A percentile compares a stretch with the other conserved stretches of the same genome.
Conservation (phyloP, 2,329 filamentous ascomycete species). For the Cladophialophora carrionii region DNA sequence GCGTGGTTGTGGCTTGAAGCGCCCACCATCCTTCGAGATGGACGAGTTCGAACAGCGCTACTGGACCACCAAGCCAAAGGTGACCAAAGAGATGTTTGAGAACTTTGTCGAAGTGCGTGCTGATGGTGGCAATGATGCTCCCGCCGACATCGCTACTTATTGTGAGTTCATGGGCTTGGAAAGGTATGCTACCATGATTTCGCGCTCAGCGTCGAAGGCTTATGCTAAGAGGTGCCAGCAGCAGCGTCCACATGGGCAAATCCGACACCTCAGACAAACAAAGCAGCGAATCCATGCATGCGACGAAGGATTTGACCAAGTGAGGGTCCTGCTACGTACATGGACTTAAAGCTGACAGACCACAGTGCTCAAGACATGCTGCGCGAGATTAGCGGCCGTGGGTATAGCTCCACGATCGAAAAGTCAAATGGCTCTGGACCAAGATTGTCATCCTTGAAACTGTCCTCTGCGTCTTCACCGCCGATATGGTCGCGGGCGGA, state of each 20-base stretch:
- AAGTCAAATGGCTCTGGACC: slow-evolving; percentile 20
- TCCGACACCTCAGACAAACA: slow-evolving; percentile 13
- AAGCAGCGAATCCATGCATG: slow-evolving; percentile 1
- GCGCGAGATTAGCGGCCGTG: slow-evolving; percentile 10
- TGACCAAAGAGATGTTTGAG: slow-evolving; percentile 30
- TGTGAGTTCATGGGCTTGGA: slow-evolving; percentile 15
- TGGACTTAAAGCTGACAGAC: slow-evolving; percentile 11
- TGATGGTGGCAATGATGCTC: neutral
- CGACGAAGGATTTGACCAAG: slow-evolving; percentile 2
- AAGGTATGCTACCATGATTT: slow-evolving; percentile 19
- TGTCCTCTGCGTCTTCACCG: slow-evolving; percentile 22
- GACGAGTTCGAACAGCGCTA: slow-evolving; percentile 34
- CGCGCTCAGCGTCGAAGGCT: neutral
- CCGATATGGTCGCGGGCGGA: slow-evolving; percentile 24
- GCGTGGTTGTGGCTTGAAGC: slow-evolving; percentile 32
- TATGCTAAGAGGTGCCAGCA: slow-evolving; percentile 21
- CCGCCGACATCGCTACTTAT: slow-evolving; percentile 5
- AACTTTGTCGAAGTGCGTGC: slow-evolving; percentile 25
- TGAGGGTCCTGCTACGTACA: slow-evolving; percentile 10
- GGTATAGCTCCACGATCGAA: slow-evolving; percentile 13
- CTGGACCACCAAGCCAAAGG: slow-evolving; percentile 31
- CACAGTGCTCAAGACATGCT: slow-evolving; percentile 14
- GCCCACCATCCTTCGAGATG: slow-evolving; percentile 33
- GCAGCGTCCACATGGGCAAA: slow-evolving; percentile 13
- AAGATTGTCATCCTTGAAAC: slow-evolving; percentile 18